A percentile compares a stretch with the other conserved stretches of the same genome.
These are phyloP conservation scores for Deinandra increscens DNA, from an alignment of 129 eudicot genomes.

Conservation along the genomic window DNA sequence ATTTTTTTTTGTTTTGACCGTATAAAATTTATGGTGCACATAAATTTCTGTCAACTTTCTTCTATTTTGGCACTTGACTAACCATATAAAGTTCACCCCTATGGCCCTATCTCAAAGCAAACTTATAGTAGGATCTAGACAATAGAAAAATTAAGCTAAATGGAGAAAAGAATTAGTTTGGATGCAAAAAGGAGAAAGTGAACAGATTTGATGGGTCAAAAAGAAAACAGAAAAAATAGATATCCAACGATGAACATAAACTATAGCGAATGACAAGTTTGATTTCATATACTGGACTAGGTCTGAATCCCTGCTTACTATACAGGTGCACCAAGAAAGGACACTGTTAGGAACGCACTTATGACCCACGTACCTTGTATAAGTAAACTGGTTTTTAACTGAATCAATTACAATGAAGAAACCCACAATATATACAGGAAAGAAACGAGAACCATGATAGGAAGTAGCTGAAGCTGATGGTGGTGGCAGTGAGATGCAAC, in stretches of 20 bases:
- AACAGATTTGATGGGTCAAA: not conserved
- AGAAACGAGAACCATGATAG: no score
- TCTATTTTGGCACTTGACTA: conserved; percentile 6
- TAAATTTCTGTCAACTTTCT: not conserved
- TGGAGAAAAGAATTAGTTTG: not conserved
- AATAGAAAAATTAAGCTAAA: not conserved
- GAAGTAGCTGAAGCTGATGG: no score
- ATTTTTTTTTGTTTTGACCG: not conserved
- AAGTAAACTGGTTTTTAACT: no score
- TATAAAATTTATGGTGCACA: not conserved
- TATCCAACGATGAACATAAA: not conserved
- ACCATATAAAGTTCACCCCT: not conserved
- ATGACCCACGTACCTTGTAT: no score
- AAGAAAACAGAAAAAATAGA: not conserved
- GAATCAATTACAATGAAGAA: no score
- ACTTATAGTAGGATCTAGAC: not conserved
- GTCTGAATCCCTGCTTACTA: not conserved
- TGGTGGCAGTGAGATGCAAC: no score
- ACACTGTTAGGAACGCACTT: not conserved
- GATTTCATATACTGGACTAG: not conserved
- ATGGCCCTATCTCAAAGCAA: not conserved
- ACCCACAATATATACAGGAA: no score
- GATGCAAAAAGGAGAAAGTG: conserved; percentile 2
- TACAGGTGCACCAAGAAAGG: not conserved
- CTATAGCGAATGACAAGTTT: not conserved